phyloP scores from a whole-genome alignment of 768 basidiomycete species.

The Pisolithus orientalis region DNA sequence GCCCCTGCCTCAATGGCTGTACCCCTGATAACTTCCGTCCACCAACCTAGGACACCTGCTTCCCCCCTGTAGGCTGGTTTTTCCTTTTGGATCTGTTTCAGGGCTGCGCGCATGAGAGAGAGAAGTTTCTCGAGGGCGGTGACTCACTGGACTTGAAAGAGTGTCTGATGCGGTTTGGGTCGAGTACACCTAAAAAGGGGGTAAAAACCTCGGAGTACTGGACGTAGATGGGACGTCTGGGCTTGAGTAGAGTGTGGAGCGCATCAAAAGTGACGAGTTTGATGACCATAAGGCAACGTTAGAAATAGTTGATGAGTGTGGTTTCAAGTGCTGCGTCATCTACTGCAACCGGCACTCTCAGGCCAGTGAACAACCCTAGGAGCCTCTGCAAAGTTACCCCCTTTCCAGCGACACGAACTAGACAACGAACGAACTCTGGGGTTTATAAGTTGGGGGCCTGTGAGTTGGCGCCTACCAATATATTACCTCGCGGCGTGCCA shows the following conservation, averaged over 20 bases:
- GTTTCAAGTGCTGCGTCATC: background rate
- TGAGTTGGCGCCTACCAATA: background rate
- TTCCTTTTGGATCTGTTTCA: conserved; percentile 49
- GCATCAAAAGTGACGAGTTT: conserved; percentile 75
- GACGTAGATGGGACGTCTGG: conserved; percentile 58
- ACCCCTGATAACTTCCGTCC: conserved; percentile 68
- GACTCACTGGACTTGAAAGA: conserved; percentile 55
- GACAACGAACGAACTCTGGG: too few species aligned
- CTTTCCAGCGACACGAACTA: background rate
- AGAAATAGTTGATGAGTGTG: background rate
- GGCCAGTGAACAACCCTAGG: background rate
- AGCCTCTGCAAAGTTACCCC: background rate
- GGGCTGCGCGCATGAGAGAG: conserved; percentile 25
- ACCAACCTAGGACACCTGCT: conserved; percentile 56
- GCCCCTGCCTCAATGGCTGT: conserved; percentile 77
- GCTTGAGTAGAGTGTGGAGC: conserved; percentile 67
- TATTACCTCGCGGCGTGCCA: conserved; percentile 7
- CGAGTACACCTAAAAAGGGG: conserved; percentile 58
- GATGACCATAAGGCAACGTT: conserved; percentile 28
- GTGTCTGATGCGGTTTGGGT: conserved; percentile 42
- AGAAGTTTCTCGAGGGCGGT: background rate
- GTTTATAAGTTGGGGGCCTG: too few species aligned
- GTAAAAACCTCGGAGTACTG: conserved; percentile 58
- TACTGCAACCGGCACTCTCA: background rate
- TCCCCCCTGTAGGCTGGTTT: conserved; percentile 47